Evolutionary conservation across 768 basidiomycete species (phyloP), one percentile per base, ranked within the genome.

Genomic region (Fibroporia radiculosa): DNA sequence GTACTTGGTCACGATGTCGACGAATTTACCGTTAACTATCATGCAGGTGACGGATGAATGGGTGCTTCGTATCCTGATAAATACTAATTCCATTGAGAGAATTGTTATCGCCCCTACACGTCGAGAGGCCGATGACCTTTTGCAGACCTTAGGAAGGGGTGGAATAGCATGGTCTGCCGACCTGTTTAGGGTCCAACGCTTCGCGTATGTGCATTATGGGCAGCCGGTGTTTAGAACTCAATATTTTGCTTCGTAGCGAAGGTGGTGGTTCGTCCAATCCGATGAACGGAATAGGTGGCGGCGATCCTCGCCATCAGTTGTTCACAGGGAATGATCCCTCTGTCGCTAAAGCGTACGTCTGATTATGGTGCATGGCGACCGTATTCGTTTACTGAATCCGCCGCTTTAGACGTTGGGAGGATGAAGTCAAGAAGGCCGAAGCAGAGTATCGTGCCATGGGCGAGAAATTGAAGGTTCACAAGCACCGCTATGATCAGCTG

Each of bases 21-120:
- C n/a, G 11, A 25, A 20, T 11, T 19, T 6, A 4, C 14, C n/a
- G 40, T 39, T 53, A 18, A 52, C 27, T 14, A 35, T 25, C 34
- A 43, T 41, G 19, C 53, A 97, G 92, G 71, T 95, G 49, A 71
- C 75, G 12, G 71, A 95, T 51, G 73, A 74, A 27, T 80, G 78
- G 48, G 85, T 93, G 2, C 67, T 80, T 23, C 87, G 92, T 40
- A 71, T 93, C 26, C 61, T 99, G 35, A 83, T 98, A 63, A 91
- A 92, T 60, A 68, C 72, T 40, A 65, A 67, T 18, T 66, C 61
- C 35, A 87, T 96, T 40, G 96, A 99, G 62, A 68, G 73, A 13
- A 75, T 71, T 2, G 62, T 91, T 7, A 71, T 98, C 18, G 78
- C 84, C 0, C 57, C 54, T 2, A 76, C 66, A 7, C 88, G 91